phyloP scores from a whole-genome alignment of 352 stramenopile species.

The Globisporangium echinulatum region DNA sequence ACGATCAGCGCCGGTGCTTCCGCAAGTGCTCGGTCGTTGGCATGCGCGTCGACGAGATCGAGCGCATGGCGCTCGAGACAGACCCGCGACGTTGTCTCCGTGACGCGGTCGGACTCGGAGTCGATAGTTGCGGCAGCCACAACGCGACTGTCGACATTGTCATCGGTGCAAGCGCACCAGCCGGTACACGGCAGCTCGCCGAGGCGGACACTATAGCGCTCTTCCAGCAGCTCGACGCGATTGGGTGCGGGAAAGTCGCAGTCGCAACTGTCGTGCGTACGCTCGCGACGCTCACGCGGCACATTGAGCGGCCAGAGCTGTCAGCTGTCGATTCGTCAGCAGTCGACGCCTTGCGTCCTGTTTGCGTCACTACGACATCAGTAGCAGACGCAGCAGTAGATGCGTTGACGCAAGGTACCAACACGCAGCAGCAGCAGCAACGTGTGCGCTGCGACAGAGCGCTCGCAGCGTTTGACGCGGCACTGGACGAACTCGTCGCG shows the following conservation, averaged over 20 bases:
- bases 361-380: background rate
- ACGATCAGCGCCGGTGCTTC: conserved; percentile 30
- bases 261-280: conserved; percentile 22
- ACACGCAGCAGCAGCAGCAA: background rate
- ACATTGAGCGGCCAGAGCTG: conserved; percentile 19
- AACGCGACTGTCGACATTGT: background rate
- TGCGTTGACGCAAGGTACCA: background rate
- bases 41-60: conserved; percentile 32
- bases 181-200: background rate
- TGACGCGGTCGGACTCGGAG: background rate
- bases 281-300: conserved; percentile 36
- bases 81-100: conserved; percentile 13
- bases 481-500: conserved; percentile 12
- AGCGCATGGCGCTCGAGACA: conserved; percentile 19
- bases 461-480: conserved; percentile 17
- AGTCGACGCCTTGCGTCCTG: too few relatives aligned
- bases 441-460: background rate
- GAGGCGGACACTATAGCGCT: conserved; percentile 18
- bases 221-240: conserved; percentile 46
- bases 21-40: conserved; percentile 29
- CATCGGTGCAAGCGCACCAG: background rate
- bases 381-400: background rate
- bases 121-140: background rate
- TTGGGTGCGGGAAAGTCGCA: conserved; percentile 48
- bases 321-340: background rate